Base-by-base conservation (phyloP, 495 filamentous ascomycete species). In the Elaphomyces granulatus region DNA sequence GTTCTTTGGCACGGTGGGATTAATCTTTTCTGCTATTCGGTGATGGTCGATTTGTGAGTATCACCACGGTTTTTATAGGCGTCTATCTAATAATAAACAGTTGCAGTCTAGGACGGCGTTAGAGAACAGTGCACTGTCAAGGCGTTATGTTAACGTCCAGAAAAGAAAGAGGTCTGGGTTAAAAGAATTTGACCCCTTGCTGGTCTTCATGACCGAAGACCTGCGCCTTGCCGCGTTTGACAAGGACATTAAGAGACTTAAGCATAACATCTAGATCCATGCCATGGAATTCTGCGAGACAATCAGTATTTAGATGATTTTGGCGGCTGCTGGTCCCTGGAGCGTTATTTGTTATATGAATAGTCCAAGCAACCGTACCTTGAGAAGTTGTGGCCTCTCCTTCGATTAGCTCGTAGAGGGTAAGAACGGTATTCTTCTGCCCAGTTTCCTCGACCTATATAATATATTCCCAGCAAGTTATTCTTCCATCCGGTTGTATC, bases 181-280 rank as follows among this genome's bases (percentile, higher is more conserved):
- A 96, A 55, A 95, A 95, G 65, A 98, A 96, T 63, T 98, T 98
- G 43, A 95, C 84, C 38, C 90, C 90, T 52, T 77, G 74, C 42
- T 81, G 75, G 47, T 88, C 88, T 45, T 87, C 87, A 28, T 48
- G 59, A 15, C 88, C 88, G 66, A 98, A 95, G 9, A 96, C 74
- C 60, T 95, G 87, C 16, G 90, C 87, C 60, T 81, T 92, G 45
- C 87, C 87, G 26, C 80, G 67, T 67, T 87, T 94, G 17, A 93
- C 85, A 17, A 94, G 64, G 38, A 84, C 66, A 42, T 68, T 66
- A 14, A 98, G 61, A n/a, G 82, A 73, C 54, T 79, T 83, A 41
- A 78, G 68, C 54, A 96, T 70, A 23, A 92, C 50, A 17, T 86
- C 84, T 16, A 61, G 53, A 47, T 95, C 87, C 69, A 98, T 83